Percentiles rank a stretch among this genome's conserved stretches.
phyloP scores from a whole-genome alignment of 2,329 filamentous ascomycete genomes.

The Claviceps monticola region DNA sequence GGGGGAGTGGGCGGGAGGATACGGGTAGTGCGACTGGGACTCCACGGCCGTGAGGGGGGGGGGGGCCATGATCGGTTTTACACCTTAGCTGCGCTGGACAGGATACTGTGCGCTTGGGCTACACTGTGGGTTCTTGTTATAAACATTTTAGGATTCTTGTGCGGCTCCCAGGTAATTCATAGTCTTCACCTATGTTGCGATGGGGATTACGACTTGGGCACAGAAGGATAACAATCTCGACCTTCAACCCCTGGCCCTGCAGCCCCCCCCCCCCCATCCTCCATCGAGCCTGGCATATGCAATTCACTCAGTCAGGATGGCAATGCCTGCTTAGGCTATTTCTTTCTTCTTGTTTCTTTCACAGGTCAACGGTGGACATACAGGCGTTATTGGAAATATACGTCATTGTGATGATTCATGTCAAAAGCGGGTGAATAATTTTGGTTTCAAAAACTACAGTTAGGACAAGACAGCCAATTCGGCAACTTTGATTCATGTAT shows the following conservation, averaged over 20 bases:
- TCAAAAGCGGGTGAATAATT: not conserved
- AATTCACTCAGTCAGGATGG: not conserved
- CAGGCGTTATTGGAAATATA: not conserved
- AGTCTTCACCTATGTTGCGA: not conserved
- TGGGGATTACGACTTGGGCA: not conserved
- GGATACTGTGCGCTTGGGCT: not conserved
- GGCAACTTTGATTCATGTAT: not conserved
- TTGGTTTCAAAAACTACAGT: not conserved
- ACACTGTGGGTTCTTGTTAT: not conserved
- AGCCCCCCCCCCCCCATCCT: not conserved
- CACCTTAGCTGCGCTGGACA: not conserved
- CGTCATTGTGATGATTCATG: conserved; percentile 6
- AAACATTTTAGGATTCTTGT: not conserved
- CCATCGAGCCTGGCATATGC: not conserved
- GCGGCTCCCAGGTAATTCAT: not conserved
- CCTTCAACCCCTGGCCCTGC: not conserved
- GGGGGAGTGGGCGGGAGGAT: conserved; percentile 35
- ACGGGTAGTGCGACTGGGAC: conserved; percentile 48
- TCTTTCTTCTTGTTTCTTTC: not conserved
- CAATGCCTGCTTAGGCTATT: not conserved
- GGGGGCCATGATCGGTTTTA: not conserved
- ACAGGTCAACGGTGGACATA: not conserved
- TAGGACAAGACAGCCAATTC: not conserved
- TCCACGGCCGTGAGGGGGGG: conserved; percentile 27
- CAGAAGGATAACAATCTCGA: not conserved